These are phyloP conservation scores for Acrocalymma vagum DNA, from an alignment of 2,329 filamentous ascomycete genomes.

Conservation along the genomic window DNA sequence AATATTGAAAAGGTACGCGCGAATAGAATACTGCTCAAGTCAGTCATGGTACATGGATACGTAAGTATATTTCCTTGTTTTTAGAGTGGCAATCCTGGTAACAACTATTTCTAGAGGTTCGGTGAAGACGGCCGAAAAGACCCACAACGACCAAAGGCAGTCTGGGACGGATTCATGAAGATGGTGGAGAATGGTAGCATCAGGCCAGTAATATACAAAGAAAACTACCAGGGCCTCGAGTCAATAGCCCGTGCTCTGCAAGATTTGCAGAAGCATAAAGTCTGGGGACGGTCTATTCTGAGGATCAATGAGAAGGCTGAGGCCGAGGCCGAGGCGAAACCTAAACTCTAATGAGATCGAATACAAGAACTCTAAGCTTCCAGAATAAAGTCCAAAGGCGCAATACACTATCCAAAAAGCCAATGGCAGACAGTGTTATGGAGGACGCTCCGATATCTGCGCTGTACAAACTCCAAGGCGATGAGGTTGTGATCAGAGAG, in stretches of 20 bases:
- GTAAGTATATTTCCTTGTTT: slow-evolving; percentile 13
- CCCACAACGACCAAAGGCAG: slow-evolving; percentile 56
- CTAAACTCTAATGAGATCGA: slow-evolving; percentile 20
- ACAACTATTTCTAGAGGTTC: slow-evolving; percentile 55
- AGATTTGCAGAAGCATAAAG: slow-evolving; percentile 59
- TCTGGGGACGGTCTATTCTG: slow-evolving; percentile 67
- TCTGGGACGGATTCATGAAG: slow-evolving; percentile 61
- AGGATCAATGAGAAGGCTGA: slow-evolving; percentile 44
- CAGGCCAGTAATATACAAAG: slow-evolving; percentile 60
- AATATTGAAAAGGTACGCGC: slow-evolving; percentile 55
- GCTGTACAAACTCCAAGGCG: no score
- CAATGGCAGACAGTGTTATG: no score
- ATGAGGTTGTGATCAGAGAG: no score
- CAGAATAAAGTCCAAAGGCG: no score
- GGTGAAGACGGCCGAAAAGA: slow-evolving; percentile 63
- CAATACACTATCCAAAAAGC: no score
- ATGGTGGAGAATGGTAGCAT: slow-evolving; percentile 59
- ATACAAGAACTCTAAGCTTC: no score
- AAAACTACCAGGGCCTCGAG: slow-evolving; percentile 59
- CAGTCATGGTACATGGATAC: slow-evolving; percentile 33
- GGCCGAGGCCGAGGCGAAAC: slow-evolving; percentile 3
- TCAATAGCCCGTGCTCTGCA: slow-evolving; percentile 60
- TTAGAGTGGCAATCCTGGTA: slow-evolving; percentile 3
- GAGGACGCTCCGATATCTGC: no score
- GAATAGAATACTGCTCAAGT: slow-evolving; percentile 33